phyloP scores from a whole-genome alignment of 257 asterid species.

The Penstemon davidsonii region DNA sequence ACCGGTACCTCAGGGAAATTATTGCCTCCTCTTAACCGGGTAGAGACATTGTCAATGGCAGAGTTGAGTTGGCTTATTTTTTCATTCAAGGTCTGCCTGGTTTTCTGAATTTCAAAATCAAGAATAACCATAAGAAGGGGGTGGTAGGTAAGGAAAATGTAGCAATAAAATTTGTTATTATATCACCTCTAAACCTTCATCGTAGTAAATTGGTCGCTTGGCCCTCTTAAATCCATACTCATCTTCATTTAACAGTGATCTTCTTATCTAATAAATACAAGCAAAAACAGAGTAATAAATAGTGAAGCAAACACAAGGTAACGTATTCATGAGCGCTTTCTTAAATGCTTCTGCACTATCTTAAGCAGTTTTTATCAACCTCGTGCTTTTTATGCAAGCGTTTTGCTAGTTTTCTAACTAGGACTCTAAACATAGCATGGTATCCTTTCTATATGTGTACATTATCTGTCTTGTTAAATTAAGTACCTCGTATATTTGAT shows the following conservation, averaged over 20 bases:
- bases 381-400: background rate
- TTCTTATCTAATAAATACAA: constrained; percentile 55
- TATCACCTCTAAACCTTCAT: constrained; percentile 76
- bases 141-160: background rate
- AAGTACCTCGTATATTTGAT: background rate
- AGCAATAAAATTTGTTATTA: background rate
- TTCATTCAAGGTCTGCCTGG: constrained; percentile 68
- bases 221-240: constrained; percentile 78
- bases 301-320: constrained; percentile 3
- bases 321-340: constrained; percentile 2
- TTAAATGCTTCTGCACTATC: constrained; percentile 12
- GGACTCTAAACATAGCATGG: background rate
- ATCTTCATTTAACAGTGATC: constrained; percentile 76
- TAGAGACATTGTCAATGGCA: constrained; percentile 81
- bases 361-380: background rate
- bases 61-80: constrained; percentile 78
- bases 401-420: background rate
- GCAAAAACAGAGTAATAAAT: constrained; percentile 6
- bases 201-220: constrained; percentile 73
- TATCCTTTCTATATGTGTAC: background rate
- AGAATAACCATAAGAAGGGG: constrained; percentile 7
- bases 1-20: constrained; percentile 54
- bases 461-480: background rate
- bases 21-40: constrained; percentile 83
- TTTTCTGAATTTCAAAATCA: constrained; percentile 53